Evolutionary conservation across 2,329 filamentous ascomycete genomes (phyloP).

Genomic region (Coniella lustricola): DNA sequence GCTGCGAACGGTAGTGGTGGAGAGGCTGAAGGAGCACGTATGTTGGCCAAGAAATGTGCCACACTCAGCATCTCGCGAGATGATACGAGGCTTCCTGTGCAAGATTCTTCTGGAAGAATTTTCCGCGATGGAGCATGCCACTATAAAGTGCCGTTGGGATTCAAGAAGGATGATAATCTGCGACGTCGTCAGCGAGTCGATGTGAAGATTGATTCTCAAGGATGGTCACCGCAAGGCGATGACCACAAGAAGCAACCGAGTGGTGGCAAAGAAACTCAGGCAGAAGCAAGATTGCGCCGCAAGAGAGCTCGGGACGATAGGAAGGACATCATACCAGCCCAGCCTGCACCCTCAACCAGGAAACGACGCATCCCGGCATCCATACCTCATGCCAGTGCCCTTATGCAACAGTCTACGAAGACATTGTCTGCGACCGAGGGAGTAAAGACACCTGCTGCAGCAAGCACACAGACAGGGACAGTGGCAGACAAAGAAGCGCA

Average conservation of each 20-base stretch:
- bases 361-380: too few relatives aligned
- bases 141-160: slow-evolving; percentile 25
- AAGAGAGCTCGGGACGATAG: too few relatives aligned
- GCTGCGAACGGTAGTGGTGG: slow-evolving; percentile 7
- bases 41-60: slow-evolving; percentile 26
- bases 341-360: too few relatives aligned
- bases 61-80: slow-evolving; percentile 18
- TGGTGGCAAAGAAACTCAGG: too few relatives aligned
- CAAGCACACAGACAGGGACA: neutral
- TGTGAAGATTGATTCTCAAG: neutral
- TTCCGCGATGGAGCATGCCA: slow-evolving; percentile 25
- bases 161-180: slow-evolving; percentile 19
- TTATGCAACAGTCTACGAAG: too few relatives aligned
- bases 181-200: neutral
- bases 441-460: neutral
- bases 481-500: neutral
- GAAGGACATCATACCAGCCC: too few relatives aligned
- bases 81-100: too few relatives aligned
- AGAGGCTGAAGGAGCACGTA: neutral
- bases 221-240: too few relatives aligned
- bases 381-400: too few relatives aligned
- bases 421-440: neutral
- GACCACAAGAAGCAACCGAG: neutral
- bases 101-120: slow-evolving; percentile 5
- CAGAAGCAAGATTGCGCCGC: too few relatives aligned